Percentiles rank a stretch among this genome's conserved stretches.
Conservation (phyloP, 257 asterid species). For the Linaria vulgaris region DNA sequence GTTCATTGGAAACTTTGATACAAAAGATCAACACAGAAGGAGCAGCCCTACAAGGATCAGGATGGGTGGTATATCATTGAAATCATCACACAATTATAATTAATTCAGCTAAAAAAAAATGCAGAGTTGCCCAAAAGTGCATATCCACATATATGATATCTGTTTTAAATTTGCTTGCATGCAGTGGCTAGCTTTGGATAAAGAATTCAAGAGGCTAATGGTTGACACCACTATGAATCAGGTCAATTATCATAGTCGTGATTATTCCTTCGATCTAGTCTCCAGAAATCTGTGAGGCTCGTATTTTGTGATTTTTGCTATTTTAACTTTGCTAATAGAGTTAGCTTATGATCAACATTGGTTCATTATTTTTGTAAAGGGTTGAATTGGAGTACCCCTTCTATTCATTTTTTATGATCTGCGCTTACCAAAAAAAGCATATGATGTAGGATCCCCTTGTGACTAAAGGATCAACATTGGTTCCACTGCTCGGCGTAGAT, state of each 20-base stretch:
- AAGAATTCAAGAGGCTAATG: conserved; percentile 48
- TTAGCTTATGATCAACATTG: no score
- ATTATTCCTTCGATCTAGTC: no score
- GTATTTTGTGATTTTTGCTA: background rate
- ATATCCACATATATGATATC: background rate
- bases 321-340: background rate
- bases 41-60: conserved; percentile 69
- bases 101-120: background rate
- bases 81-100: background rate
- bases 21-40: conserved; percentile 62
- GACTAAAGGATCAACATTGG: background rate
- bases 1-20: conserved; percentile 51
- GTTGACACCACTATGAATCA: conserved; percentile 56
- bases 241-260: conserved; percentile 23
- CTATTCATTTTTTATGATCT: no score
- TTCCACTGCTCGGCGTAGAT: conserved; percentile 14
- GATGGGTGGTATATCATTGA: conserved; percentile 57
- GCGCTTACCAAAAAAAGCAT: no score
- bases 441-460: conserved; percentile 8
- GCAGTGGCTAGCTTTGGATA: conserved; percentile 64
- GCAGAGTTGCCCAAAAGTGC: background rate
- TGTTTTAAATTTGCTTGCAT: background rate
- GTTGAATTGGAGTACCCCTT: no score
- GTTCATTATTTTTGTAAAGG: no score
- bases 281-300: no score